phyloP scores from a whole-genome alignment of 345 rosid species.

The Erucastrum elatum region DNA sequence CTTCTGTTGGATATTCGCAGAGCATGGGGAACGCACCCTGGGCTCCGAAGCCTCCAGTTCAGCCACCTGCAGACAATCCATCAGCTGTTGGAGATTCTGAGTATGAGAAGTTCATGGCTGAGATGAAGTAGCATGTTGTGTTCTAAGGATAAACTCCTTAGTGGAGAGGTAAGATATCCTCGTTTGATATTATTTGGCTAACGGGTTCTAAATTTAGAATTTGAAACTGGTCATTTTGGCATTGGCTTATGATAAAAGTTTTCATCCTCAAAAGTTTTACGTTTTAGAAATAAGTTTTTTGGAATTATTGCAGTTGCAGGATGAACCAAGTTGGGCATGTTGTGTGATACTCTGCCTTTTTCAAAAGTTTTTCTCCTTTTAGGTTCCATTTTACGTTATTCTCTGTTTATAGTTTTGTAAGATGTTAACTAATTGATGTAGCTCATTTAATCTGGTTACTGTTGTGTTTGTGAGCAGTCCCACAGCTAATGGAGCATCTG shows the following conservation, averaged over 20 bases:
- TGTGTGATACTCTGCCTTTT: constrained; percentile 10
- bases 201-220: not conserved
- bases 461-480: constrained; percentile 33
- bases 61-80: constrained; percentile 58
- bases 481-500: constrained; percentile 31
- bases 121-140: constrained; percentile 69
- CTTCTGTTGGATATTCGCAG: constrained; percentile 58
- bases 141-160: constrained; percentile 18
- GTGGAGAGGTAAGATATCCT: constrained; percentile 53
- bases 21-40: constrained; percentile 70
- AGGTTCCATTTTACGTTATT: not conserved
- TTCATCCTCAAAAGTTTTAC: not conserved
- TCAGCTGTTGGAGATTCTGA: constrained; percentile 74
- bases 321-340: constrained; percentile 13
- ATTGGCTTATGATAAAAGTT: constrained; percentile 8
- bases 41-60: constrained; percentile 62
- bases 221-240: not conserved
- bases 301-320: constrained; percentile 20
- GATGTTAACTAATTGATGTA: constrained; percentile 13
- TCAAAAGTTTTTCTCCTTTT: not conserved
- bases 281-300: not conserved
- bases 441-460: not conserved
- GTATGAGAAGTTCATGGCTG: constrained; percentile 96
- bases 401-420: constrained; percentile 12
- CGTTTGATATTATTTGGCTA: constrained; percentile 8